Percentiles rank a stretch among this genome's conserved stretches.
Evolutionary conservation across 306 rosid genomes (phyloP).

Genomic region (Elaeagnus macrophylla): DNA sequence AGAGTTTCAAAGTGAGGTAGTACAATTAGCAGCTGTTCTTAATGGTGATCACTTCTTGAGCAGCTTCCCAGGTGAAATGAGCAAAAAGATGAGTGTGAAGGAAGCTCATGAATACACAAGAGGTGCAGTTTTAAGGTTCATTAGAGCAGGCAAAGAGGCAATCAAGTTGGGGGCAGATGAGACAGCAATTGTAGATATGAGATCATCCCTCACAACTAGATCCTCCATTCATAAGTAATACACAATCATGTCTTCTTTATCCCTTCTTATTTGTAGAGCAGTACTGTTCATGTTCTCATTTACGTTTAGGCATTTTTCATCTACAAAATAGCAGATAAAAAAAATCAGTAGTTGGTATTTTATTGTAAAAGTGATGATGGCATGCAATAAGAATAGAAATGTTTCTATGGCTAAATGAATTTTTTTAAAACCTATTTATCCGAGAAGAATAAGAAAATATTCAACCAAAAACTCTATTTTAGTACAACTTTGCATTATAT

Average conservation of each 20-base stretch:
- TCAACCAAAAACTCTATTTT: no score
- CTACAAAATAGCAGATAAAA: no score
- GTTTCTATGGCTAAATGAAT: no score
- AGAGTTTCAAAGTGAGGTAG: constrained; percentile 85
- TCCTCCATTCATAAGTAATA: constrained; percentile 46
- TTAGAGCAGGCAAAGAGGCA: constrained; percentile 94
- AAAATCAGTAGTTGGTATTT: no score
- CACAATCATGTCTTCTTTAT: not conserved
- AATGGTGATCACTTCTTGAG: constrained; percentile 89
- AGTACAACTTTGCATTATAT: no score
- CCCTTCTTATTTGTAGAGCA: not conserved
- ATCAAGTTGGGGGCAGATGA: constrained; percentile 75
- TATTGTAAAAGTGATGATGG: no score
- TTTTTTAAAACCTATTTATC: no score
- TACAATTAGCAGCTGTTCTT: constrained; percentile 88
- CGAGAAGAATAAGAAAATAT: no score
- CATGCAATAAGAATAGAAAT: no score
- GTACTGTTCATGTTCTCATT: not conserved
- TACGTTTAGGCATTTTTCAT: constrained; percentile 12
- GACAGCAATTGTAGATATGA: constrained; percentile 96
- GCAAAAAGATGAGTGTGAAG: constrained; percentile 79
- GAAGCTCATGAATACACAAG: constrained; percentile 63
- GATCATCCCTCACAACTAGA: constrained; percentile 97
- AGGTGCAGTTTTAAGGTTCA: constrained; percentile 88
- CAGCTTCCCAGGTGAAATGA: constrained; percentile 79